phyloP scores from a whole-genome alignment of 345 rosid species.

The Aethionema arabicum region DNA sequence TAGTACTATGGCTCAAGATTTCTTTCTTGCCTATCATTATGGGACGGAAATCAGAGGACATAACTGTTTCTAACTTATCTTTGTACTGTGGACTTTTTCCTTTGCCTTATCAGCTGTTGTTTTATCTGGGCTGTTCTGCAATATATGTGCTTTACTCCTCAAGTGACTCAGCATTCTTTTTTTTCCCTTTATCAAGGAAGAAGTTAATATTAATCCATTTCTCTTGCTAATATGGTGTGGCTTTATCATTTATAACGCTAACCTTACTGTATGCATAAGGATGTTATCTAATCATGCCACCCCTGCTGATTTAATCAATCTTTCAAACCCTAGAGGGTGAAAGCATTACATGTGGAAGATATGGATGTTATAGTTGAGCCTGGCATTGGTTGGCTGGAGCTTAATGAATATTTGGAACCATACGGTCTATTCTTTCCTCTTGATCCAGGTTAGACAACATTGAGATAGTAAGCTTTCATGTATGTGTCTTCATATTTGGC shows the following conservation, averaged over 20 bases:
- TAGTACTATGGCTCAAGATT: too few species aligned
- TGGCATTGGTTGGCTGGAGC: conserved; percentile 96
- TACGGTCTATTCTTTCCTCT: conserved; percentile 90
- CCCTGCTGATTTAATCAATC: conserved; percentile 8
- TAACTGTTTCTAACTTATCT: not conserved
- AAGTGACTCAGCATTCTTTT: not conserved
- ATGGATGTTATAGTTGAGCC: conserved; percentile 98
- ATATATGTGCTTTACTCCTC: not conserved
- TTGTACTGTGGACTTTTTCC: not conserved
- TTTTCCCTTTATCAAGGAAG: not conserved
- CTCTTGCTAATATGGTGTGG: not conserved
- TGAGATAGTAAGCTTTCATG: conserved; percentile 11
- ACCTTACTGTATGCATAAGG: not conserved
- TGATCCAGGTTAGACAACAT: conserved; percentile 70
- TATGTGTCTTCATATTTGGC: not conserved
- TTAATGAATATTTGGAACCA: conserved; percentile 83
- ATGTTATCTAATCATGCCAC: not conserved
- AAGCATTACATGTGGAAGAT: conserved; percentile 82
- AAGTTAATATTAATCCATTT: not conserved
- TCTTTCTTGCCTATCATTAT: too few species aligned
- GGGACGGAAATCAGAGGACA: not conserved
- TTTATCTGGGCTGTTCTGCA: not conserved
- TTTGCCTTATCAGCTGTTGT: not conserved
- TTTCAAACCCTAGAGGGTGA: conserved; percentile 55
- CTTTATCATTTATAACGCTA: not conserved